A percentile compares a stretch with the other conserved stretches of the same genome.
phyloP scores from a whole-genome alignment of 2,329 filamentous ascomycete species.

The Diplodia seriata region DNA sequence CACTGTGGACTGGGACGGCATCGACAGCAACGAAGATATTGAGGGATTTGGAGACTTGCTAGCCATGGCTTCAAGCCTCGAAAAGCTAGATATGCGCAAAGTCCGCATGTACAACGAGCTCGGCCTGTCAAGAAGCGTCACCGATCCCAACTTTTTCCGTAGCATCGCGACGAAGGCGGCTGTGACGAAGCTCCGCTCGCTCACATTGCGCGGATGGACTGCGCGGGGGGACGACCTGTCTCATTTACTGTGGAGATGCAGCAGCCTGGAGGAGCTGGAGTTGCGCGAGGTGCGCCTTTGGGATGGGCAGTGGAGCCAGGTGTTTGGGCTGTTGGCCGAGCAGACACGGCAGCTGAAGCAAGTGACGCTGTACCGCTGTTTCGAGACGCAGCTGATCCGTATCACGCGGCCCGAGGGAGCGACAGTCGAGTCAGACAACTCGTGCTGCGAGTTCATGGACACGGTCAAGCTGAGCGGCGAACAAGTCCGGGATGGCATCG shows the following conservation, averaged over 20 bases:
- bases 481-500: neutral
- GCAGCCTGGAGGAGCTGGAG: neutral
- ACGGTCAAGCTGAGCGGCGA: neutral
- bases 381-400: neutral
- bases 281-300: neutral
- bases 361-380: conserved; percentile 1
- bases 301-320: conserved; percentile 8
- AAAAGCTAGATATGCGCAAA: neutral
- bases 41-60: neutral
- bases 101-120: neutral
- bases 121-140: neutral
- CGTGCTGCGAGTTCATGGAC: neutral
- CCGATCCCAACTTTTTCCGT: neutral
- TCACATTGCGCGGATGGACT: neutral
- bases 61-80: neutral
- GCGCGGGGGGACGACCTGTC: neutral
- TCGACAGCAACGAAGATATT: neutral
- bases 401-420: conserved; percentile 3
- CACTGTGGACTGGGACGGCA: neutral
- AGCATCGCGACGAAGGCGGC: neutral
- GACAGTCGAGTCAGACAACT: neutral
- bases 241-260: neutral
- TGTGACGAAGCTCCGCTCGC: neutral
- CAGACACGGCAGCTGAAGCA: neutral
- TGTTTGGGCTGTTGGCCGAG: neutral